Conservation (phyloP, 306 rosid species). For the Quercus dentata region DNA sequence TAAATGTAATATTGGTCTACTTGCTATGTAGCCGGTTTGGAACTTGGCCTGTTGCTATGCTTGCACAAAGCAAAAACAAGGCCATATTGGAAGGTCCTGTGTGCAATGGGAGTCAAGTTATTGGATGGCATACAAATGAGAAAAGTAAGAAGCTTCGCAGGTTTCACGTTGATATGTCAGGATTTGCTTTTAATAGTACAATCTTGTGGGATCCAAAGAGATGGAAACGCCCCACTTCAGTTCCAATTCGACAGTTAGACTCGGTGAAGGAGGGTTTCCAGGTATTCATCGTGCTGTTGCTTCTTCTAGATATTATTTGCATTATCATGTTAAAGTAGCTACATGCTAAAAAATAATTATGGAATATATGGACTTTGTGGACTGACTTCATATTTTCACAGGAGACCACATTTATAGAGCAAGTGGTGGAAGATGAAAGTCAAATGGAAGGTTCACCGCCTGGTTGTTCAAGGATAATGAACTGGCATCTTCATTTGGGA, state of each 20-base stretch:
- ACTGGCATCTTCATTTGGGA: constrained; percentile 95
- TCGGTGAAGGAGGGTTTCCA: constrained; percentile 96
- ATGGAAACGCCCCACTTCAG: constrained; percentile 72
- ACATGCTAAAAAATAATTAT: background rate
- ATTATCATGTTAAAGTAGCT: constrained; percentile 8
- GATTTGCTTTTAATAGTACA: constrained; percentile 97
- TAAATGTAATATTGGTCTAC: constrained; percentile 22
- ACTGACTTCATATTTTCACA: constrained; percentile 30
- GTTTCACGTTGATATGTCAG: constrained; percentile 99
- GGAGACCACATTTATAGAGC: constrained; percentile 96
- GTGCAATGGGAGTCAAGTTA: constrained; percentile 87
- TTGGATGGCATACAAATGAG: constrained; percentile 98
- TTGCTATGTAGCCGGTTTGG: constrained; percentile 72
- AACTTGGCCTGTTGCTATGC: constrained; percentile 99
- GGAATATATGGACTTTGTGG: constrained; percentile 15
- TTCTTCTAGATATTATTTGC: constrained; percentile 8
- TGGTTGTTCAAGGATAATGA: constrained; percentile 75
- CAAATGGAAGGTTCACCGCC: constrained; percentile 80
- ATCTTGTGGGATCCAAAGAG: constrained; percentile 93
- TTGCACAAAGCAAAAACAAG: constrained; percentile 90
- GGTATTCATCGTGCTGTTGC: constrained; percentile 39
- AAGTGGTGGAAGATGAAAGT: constrained; percentile 84
- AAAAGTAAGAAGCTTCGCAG: constrained; percentile 84
- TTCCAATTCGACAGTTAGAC: constrained; percentile 75
- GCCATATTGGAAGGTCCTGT: constrained; percentile 97